Base-by-base conservation (phyloP, 306 rosid genomes). In the Gynostemma pentaphyllum region DNA sequence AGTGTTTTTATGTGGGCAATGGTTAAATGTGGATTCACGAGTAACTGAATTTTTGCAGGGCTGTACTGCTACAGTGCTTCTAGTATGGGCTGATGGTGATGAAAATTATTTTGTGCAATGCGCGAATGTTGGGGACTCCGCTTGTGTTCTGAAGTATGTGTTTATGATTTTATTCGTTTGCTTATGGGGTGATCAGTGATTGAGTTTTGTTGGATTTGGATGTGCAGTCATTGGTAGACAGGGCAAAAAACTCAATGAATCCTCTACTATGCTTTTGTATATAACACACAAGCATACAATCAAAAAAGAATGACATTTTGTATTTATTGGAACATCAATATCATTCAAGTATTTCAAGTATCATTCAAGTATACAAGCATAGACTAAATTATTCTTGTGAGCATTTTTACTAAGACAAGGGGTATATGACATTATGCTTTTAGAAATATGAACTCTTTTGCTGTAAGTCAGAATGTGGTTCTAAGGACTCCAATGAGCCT, bases 51-150 rank as follows among this genome's bases (percentile, higher is more conserved):
- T 32, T 46, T 68, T 67, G 55, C 90, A 94, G 99, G 99, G 99
- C 56, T 94, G 99, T 81, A 94, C 99, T 59, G 97, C 99, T 18
- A 94, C 99, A 37, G 77, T 88, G 73, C 95, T 94, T 76, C 82
- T 94, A 73, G 91, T 89, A 60, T 94, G 99, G 99, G 55, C 80
- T 64, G 87, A 86, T 68, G 67, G 66, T 66, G 46, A 70, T 61
- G 79, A 70, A 40, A 86, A 80, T 32, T 87, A 81, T 75, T 89
- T 79, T 80, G 94, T 79, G 19, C 99, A 94, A 74, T 88, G 97
- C 81, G 99, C 99, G 57, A 94, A 94, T 75, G 85, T 94, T 59
- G 99, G 99, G 70, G 99, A 94, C 74, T 94, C 99, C 28, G 71
- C 83, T 60, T 88, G 99, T 66, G 71, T 86, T 68, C 72, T 94